Base-by-base conservation (phyloP, 140 eudicot genomes). In the Cichorium intybus region DNA sequence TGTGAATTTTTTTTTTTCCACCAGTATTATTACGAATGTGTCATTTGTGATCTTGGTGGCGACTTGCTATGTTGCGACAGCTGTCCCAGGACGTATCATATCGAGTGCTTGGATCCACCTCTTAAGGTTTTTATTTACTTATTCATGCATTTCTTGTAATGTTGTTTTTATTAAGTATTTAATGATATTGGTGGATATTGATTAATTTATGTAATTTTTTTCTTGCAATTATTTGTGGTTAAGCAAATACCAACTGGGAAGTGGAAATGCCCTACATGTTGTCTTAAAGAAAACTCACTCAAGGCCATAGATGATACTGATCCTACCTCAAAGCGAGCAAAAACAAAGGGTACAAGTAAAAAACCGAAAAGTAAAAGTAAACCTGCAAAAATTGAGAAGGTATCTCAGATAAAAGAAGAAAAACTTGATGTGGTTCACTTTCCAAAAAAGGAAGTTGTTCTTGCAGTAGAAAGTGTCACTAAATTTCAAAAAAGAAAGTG, bases 21-120 rank as follows among this genome's bases (percentile, higher is more conserved):
- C 56, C 94, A 87, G 97, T 78, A 82, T 75, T 87, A 74, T 67
- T 81, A 78, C 52, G 95, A 91, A 79, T 91, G 97, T 26, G 85
- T 24, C 24, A 58, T 85, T 31, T 91, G 97, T 64, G 87, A 91
- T 80, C 84, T 87, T 85, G 95, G 96, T 26, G 97, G 97, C 26
- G 79, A 87, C 69, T 81, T 91, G 79, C 85, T 91, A 10, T 85
- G 95, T 69, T 91, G 97, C 57, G 97, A 91, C 48, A 71, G 61
- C 74, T 87, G 97, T 81, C 96, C 97, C 3, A 62, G 62, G 22
- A 87, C 96, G 4, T 91, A 87, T 74, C 97, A 91, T 77, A 77
- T 82, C 10, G 74, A 72, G 58, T 91, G 97, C 76, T 79, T 91
- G 15, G 85, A 82, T 61, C 96, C 97, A 22, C 96, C 96, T 66